Evolutionary conservation across 805 yeast genomes (phyloP), one percentile per base, ranked within the genome.

Genomic region (Metschnikowia noctiluminum): DNA sequence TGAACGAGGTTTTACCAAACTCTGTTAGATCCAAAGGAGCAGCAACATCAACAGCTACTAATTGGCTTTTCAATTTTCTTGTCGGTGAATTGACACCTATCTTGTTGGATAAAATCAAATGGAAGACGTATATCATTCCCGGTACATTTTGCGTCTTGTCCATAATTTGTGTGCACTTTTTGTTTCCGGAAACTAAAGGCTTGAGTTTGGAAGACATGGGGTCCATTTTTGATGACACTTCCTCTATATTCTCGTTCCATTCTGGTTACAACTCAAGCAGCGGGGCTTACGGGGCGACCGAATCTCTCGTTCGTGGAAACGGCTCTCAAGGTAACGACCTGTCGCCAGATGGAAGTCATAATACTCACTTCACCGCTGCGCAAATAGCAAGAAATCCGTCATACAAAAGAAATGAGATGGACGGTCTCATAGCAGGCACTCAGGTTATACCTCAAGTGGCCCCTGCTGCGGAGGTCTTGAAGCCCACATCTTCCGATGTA

Each of bases 1-100:
- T 91, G 57, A 85, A 88, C 52, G 96, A 89, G 68, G 89, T 91
- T 42, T 77, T 90, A 46, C 97, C 97, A 0, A 78, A 87, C 53
- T 75, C 84, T 15, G 89, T 89, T 10, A 78, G 97, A 46, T 89
- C 96, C 3, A 87, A 89, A 58, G 96, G 96, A 50, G 95, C 96
- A 0, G 88, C 96, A 2, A 71, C 89, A 53, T 85, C 96, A 0
- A 90, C 97, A 1, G 96, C 96, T 1, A 80, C 96, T 6, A 91
- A 90, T 64, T 90, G 97, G 97, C 78, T 88, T 7, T 90, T 89
- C 72, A 90, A 90, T 68, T 91, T 89, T 73, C 69, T 91, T 34
- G 97, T 90, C 28, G 97, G 97, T 11, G 94, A 88, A 66, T 79
- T 87, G 80, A 88, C 96, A 0, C 97, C 97, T 1, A 79, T 89